Base-by-base conservation (phyloP, 257 asterid genomes). In the Scutellaria baicalensis region DNA sequence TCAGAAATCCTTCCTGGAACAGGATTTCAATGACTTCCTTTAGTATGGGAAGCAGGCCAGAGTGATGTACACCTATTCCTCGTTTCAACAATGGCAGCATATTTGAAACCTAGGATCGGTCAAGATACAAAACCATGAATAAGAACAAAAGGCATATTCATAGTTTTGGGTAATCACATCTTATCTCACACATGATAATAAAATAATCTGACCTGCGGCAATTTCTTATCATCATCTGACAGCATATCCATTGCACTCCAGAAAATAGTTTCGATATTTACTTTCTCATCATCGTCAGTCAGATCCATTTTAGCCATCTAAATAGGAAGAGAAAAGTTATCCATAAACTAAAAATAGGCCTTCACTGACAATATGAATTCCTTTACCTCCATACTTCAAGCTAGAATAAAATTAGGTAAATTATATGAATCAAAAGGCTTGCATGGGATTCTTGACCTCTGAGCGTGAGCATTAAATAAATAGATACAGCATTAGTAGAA, bases 211-310 rank as follows among this genome's bases (percentile, higher is more conserved):
- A 89, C 99, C 93, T 94, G 97, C 5, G 99, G 99, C 74, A 94
- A 71, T 78, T 89, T 91, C 73, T 89, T 94, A 75, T 94, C 99
- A 82, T 94, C 99, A 70, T 91, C 99, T 8, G 99, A 94, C 74
- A 94, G 83, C 90, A 91, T 91, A 84, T 94, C 97, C 99, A 94
- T 94, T 62, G 99, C 99, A 84, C 96, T 91, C 99, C 99, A 91
- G 85, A 94, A 94, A 48, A 94, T 94, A 45, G 86, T 94, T 77
- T 94, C 99, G 9, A 78, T 75, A 76, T 83, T 91, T 72, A 77
- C 88, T 81, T 94, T 94, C 86, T 94, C 99, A 76, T 91, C 90
- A 13, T 94, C 99, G 69, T 74, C 73, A 55, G 83, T 91, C 63
- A 94, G 78, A 87, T 94, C 99, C 97, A 94, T 67, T 81, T 89